Base-by-base conservation (phyloP, 495 filamentous ascomycete species). In the Cercophora scortea region DNA sequence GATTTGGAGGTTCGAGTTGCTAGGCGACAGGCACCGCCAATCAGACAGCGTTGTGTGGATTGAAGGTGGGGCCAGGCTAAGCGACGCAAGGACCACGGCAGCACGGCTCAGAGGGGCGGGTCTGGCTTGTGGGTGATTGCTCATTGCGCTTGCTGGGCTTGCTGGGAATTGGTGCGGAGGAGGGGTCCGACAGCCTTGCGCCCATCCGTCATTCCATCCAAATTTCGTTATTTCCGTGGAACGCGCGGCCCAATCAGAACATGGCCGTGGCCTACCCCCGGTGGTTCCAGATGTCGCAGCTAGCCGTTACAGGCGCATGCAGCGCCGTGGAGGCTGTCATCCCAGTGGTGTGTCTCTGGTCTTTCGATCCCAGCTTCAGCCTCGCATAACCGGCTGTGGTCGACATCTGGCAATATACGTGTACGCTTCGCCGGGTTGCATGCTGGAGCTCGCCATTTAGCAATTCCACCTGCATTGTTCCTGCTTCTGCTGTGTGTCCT, bases 351-450 rank as follows among this genome's bases (percentile, higher is more conserved):
- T 25, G 25, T 36, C 49, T 51, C 42, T n/a, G 6, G 32, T 3
- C n/a, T 13, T 5, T 25, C 2, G 25, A 25, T 25, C 25, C 25
- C 25, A 25, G 2, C 25, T 48, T 51, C 49, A 51, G 49, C 49
- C 49, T 51, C 42, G 49, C 49, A 51, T 51, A 50, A n/a, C 49
- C 49, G 42, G 36, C 13, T 13, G 13, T 5, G 25, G 9, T 51
- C 45, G 49, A 16, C 17, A 32, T 45, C 32, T 51, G 49, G 32
- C 41, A 36, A 38, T 50, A 44, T 44, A 41, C 42, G 17, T n/a
- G n/a, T n/a, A n/a, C n/a, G n/a, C n/a, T 4, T 17, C 17, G 42
- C 17, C 17, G 42, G 13, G 16, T 44, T 44, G 12, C 12, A 44
- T 3, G 17, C 25, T 25, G 17, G 6, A 32, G 8, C 43, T 8